These are phyloP conservation scores for Yarrowia galli DNA, from an alignment of 1,139 yeast genomes.

Conservation along the genomic window DNA sequence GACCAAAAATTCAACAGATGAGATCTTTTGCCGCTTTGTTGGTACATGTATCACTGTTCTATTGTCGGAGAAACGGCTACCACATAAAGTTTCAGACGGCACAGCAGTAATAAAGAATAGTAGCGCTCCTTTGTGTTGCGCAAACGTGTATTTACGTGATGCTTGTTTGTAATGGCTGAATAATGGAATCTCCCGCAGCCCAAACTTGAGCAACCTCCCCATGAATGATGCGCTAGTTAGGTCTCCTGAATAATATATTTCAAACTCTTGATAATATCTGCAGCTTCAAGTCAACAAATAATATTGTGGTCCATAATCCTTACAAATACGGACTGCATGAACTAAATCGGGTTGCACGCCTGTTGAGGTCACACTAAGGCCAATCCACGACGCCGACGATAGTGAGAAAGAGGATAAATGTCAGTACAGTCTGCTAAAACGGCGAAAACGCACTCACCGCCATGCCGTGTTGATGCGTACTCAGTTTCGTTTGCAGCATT, in stretches of 20 bases:
- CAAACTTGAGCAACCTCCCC: neutral
- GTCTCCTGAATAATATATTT: neutral
- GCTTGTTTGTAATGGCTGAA: constrained; percentile 1
- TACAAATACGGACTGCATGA: neutral
- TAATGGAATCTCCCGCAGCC: too few species aligned
- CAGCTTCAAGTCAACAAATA: neutral
- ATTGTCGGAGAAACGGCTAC: neutral
- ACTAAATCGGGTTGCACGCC: neutral
- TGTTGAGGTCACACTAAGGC: too few species aligned
- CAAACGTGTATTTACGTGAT: neutral
- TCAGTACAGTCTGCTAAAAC: too few species aligned
- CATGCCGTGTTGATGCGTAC: too few species aligned
- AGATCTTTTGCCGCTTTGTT: too few species aligned
- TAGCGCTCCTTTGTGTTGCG: neutral
- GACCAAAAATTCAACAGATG: too few species aligned
- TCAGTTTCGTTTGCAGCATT: too few species aligned
- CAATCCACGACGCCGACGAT: too few species aligned
- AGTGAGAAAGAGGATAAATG: too few species aligned
- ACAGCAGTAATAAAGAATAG: neutral
- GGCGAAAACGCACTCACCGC: too few species aligned
- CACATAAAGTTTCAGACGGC: neutral
- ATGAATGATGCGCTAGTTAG: neutral
- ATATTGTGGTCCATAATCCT: constrained; percentile 1
- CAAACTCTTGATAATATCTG: neutral
- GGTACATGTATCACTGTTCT: too few species aligned